These are phyloP conservation scores for Elasticomyces elasticus DNA, from an alignment of 495 filamentous ascomycete genomes.

Conservation along the genomic window DNA sequence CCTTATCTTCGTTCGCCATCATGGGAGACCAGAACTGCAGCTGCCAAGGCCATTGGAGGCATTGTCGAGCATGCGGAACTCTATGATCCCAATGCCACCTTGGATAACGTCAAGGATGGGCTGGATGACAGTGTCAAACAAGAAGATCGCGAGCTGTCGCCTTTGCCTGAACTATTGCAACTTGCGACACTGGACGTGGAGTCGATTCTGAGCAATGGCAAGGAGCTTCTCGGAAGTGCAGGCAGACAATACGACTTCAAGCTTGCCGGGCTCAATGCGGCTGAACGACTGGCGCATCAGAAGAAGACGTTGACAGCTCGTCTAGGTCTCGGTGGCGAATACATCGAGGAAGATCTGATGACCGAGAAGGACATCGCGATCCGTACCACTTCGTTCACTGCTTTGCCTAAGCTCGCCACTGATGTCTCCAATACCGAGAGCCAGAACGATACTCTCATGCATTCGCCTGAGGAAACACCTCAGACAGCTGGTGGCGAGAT, in stretches of 20 bases:
- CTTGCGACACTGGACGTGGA: constrained; percentile 67
- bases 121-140: constrained; percentile 22
- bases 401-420: constrained; percentile 39
- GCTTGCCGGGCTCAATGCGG: constrained; percentile 70
- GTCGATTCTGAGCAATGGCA: constrained; percentile 71
- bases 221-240: constrained; percentile 69
- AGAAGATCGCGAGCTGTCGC: constrained; percentile 29
- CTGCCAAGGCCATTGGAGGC: constrained; percentile 83
- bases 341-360: constrained; percentile 72
- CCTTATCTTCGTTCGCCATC: constrained; percentile 85
- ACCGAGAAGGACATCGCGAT: constrained; percentile 49
- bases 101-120: constrained; percentile 39
- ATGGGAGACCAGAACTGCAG: constrained; percentile 89
- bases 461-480: constrained; percentile 42
- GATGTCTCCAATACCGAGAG: constrained; percentile 40
- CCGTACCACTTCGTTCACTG: constrained; percentile 18
- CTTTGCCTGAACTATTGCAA: constrained; percentile 45
- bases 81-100: constrained; percentile 70
- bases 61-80: constrained; percentile 80
- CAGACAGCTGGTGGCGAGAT: constrained; percentile 63
- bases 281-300: constrained; percentile 67
- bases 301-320: constrained; percentile 78
- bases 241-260: constrained; percentile 74
- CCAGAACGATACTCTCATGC: constrained; percentile 21
- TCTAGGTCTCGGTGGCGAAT: constrained; percentile 74